phyloP scores from a whole-genome alignment of 1,284 basidiomycete genomes.

The Pascua sp. region DNA sequence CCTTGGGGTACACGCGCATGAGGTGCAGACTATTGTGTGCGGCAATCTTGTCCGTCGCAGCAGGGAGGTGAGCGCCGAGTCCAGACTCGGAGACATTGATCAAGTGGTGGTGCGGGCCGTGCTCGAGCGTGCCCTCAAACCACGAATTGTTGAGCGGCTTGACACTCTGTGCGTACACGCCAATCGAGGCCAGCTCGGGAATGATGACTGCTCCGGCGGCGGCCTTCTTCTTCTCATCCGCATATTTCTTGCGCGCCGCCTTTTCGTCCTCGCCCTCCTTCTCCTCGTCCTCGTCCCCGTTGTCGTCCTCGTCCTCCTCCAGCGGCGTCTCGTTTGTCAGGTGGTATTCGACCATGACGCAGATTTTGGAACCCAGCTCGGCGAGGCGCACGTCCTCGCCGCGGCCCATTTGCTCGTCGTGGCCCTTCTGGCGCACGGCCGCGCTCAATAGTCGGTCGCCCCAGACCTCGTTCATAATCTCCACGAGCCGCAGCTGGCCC shows the following conservation, averaged over 20 bases:
- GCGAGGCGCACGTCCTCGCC: slow-evolving; percentile 4
- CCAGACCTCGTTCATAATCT: slow-evolving; percentile 16
- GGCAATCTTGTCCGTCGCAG: slow-evolving; percentile 35
- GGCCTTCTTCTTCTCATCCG: slow-evolving; percentile 2
- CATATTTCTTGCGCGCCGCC: slow-evolving; percentile 1
- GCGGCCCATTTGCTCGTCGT: not conserved
- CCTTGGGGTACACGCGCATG: slow-evolving; percentile 86
- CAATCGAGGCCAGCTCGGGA: slow-evolving; percentile 12
- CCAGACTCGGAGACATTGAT: slow-evolving; percentile 19
- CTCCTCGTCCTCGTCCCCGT: not conserved
- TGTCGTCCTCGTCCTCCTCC: not conserved
- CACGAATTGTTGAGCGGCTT: slow-evolving; percentile 17
- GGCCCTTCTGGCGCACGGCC: not conserved
- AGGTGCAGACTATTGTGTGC: slow-evolving; percentile 84
- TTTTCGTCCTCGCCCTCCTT: slow-evolving; percentile 2
- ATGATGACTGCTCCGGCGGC: slow-evolving; percentile 7
- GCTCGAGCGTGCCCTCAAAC: slow-evolving; percentile 12
- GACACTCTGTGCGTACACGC: slow-evolving; percentile 16
- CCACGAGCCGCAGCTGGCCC: slow-evolving; percentile 17
- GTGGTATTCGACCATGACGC: slow-evolving; percentile 21
- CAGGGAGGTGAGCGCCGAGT: slow-evolving; percentile 10
- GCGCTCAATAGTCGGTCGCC: slow-evolving; percentile 8
- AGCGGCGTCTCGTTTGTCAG: slow-evolving; percentile 2
- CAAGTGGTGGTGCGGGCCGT: slow-evolving; percentile 15
- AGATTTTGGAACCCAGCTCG: slow-evolving; percentile 12